Conservation (phyloP, 2,329 filamentous ascomycete genomes). For the Aspergillus phoenicis region DNA sequence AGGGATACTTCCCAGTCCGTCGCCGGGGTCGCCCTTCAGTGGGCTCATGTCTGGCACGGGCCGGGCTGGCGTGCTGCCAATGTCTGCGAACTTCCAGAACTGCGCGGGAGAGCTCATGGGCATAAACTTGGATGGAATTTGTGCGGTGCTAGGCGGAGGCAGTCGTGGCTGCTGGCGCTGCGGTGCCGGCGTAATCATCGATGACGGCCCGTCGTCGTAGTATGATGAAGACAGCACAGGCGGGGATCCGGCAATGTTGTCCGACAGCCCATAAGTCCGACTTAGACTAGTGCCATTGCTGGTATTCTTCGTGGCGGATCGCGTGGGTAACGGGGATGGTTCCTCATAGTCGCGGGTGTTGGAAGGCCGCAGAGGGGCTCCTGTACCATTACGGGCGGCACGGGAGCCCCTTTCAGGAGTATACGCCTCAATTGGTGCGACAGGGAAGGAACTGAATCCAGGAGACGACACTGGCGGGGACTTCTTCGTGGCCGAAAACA, state of each 20-base stretch:
- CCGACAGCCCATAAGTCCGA: slow-evolving; percentile 44
- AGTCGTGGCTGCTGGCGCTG: slow-evolving; percentile 52
- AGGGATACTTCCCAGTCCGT: slow-evolving; percentile 42
- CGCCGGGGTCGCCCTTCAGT: slow-evolving; percentile 46
- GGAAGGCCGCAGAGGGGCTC: slow-evolving; percentile 33
- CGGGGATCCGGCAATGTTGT: slow-evolving; percentile 45
- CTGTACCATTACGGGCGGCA: slow-evolving; percentile 32
- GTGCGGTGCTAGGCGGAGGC: slow-evolving; percentile 52
- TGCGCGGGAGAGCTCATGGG: slow-evolving; percentile 54
- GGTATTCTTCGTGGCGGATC: slow-evolving; percentile 31
- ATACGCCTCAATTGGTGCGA: slow-evolving; percentile 48
- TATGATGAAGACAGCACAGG: slow-evolving; percentile 53
- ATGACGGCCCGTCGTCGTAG: slow-evolving; percentile 49
- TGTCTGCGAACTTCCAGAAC: slow-evolving; percentile 54
- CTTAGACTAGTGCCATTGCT: slow-evolving; percentile 32
- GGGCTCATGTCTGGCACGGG: slow-evolving; percentile 50
- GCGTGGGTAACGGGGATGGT: slow-evolving; percentile 45
- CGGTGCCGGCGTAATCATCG: slow-evolving; percentile 53
- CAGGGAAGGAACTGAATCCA: slow-evolving; percentile 45
- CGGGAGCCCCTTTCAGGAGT: slow-evolving; percentile 52
- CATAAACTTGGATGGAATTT: slow-evolving; percentile 55
- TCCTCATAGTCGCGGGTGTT: slow-evolving; percentile 44
- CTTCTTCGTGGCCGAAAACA: slow-evolving; percentile 43
- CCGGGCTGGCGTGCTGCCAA: slow-evolving; percentile 49
- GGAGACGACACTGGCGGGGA: slow-evolving; percentile 45